These are phyloP conservation scores for Bauhinia variegata DNA, from an alignment of 306 rosid genomes.

Conservation along the genomic window DNA sequence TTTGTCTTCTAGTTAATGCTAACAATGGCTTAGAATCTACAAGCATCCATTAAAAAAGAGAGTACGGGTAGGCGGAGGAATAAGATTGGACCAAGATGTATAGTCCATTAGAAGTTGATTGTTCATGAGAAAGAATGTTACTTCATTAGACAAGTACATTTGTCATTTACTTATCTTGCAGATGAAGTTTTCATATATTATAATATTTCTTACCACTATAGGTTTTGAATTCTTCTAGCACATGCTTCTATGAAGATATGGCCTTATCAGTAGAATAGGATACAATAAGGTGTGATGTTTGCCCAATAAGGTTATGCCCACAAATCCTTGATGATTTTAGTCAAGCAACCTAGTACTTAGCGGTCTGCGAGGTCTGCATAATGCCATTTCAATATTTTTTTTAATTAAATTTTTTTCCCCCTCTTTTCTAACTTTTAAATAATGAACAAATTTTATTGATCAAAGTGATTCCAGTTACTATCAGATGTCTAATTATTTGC, in stretches of 20 bases:
- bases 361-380: slow-evolving; percentile 10
- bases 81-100: neutral
- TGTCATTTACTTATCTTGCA: neutral
- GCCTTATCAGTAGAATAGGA: slow-evolving; percentile 11
- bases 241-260: slow-evolving; percentile 26
- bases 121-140: slow-evolving; percentile 23
- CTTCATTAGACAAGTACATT: slow-evolving; percentile 1
- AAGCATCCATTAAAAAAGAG: slow-evolving; percentile 19
- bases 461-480: neutral
- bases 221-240: slow-evolving; percentile 28
- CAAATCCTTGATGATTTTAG: slow-evolving; percentile 21
- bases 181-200: neutral
- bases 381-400: slow-evolving; percentile 20
- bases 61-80: neutral
- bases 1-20: slow-evolving; percentile 28
- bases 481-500: neutral
- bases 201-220: slow-evolving; percentile 26
- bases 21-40: slow-evolving; percentile 26
- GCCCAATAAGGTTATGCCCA: slow-evolving; percentile 30
- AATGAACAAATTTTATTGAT: neutral
- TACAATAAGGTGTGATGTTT: slow-evolving; percentile 5
- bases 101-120: neutral
- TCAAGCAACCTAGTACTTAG: slow-evolving; percentile 35
- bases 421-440: too few relatives aligned
- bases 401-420: too few relatives aligned